A percentile compares a stretch with the other conserved stretches of the same genome.
Evolutionary conservation across 208 protist species (phyloP).

Genomic region (Acanthamoeba healyi): DNA sequence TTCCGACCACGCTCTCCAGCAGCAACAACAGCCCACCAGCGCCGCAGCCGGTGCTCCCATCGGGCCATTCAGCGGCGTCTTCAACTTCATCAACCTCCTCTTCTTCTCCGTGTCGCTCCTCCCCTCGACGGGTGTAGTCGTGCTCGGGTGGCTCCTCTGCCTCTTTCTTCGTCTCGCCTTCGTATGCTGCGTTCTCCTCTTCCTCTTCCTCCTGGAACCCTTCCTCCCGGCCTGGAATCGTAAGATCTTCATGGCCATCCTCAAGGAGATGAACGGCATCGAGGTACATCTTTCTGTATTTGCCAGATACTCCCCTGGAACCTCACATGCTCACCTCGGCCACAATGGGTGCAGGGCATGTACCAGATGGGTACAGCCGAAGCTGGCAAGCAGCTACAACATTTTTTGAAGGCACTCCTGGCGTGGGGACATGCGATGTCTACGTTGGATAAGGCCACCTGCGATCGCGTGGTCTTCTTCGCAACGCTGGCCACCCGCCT

Average conservation of each 20-base stretch:
- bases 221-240: slow-evolving; percentile 47
- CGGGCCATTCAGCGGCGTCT: slow-evolving; percentile 15
- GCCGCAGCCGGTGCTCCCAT: slow-evolving; percentile 19
- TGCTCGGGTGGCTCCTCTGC: slow-evolving; percentile 40
- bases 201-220: slow-evolving; percentile 59
- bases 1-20: slow-evolving; percentile 56
- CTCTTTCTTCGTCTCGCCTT: slow-evolving; percentile 31
- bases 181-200: slow-evolving; percentile 43
- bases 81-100: neutral
- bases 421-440: neutral
- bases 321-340: neutral
- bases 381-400: slow-evolving; percentile 27
- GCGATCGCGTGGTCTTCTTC: slow-evolving; percentile 45
- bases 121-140: slow-evolving; percentile 54
- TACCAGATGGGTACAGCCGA: slow-evolving; percentile 42
- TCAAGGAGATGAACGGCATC: slow-evolving; percentile 38
- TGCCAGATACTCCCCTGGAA: neutral
- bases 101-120: slow-evolving; percentile 66
- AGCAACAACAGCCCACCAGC: slow-evolving; percentile 55
- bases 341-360: neutral
- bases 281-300: neutral
- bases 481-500: neutral
- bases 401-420: neutral
- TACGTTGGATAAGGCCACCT: slow-evolving; percentile 40
- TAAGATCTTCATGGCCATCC: slow-evolving; percentile 34